Conservation (phyloP, 2,329 filamentous ascomycete genomes). For the Fusarium azukiicola region DNA sequence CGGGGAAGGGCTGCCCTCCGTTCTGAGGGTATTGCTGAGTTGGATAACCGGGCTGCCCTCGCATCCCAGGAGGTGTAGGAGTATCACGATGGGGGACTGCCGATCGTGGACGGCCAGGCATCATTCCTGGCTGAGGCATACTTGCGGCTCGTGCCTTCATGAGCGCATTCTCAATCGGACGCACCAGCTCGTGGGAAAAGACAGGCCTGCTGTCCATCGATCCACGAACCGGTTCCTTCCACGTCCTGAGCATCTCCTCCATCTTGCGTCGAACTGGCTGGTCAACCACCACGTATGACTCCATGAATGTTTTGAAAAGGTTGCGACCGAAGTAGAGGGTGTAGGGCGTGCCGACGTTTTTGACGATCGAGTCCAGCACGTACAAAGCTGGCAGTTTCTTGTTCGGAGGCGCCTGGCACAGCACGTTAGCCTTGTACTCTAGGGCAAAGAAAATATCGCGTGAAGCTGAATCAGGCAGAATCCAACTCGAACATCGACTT, state of each 20-base stretch:
- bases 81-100: constrained; percentile 84
- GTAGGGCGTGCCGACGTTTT: constrained; percentile 99
- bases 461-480: not conserved
- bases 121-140: constrained; percentile 73
- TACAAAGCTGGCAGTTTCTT: constrained; percentile 98
- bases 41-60: constrained; percentile 53
- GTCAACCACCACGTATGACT: constrained; percentile 95
- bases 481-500: constrained; percentile 66
- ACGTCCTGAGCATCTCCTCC: constrained; percentile 98
- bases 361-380: constrained; percentile 98
- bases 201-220: constrained; percentile 96
- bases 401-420: constrained; percentile 87
- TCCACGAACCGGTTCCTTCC: constrained; percentile 98
- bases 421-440: constrained; percentile 61
- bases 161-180: constrained; percentile 95
- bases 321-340: constrained; percentile 96
- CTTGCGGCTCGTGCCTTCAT: constrained; percentile 87
- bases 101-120: constrained; percentile 72
- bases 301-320: constrained; percentile 97
- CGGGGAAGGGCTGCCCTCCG: constrained; percentile 55
- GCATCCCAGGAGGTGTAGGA: constrained; percentile 84
- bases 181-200: constrained; percentile 92
- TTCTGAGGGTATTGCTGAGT: constrained; percentile 58
- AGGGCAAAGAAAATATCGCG: not conserved
- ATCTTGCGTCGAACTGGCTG: constrained; percentile 91